Conservation (phyloP, 768 basidiomycete species). For the Pilatotrama ljubarskyi region DNA sequence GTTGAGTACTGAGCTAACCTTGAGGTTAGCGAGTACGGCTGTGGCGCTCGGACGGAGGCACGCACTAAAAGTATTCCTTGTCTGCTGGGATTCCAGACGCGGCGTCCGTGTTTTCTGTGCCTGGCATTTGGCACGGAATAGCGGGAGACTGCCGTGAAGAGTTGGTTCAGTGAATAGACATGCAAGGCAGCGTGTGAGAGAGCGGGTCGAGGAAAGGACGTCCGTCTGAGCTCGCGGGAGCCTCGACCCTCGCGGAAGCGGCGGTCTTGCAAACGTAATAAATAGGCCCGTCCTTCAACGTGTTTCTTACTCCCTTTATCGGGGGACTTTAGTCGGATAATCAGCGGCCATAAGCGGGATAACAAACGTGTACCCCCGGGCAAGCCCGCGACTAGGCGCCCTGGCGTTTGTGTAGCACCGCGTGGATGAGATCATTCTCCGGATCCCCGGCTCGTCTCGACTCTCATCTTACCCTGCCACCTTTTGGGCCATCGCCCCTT, state of each 20-base stretch:
- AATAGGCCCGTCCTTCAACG: not conserved
- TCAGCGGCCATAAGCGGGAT: not conserved
- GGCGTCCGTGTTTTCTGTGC: slow-evolving; percentile 3
- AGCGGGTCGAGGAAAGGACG: not conserved
- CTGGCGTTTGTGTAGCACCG: not conserved
- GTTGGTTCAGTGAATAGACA: slow-evolving; percentile 4
- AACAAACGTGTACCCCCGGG: not conserved
- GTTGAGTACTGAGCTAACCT: slow-evolving; percentile 66
- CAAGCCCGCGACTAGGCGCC: not conserved
- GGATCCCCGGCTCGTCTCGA: slow-evolving; percentile 3
- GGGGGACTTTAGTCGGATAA: not conserved
- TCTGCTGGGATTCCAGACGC: not conserved
- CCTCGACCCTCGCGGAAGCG: slow-evolving; percentile 1
- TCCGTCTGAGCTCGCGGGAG: not conserved
- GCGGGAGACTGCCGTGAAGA: not conserved
- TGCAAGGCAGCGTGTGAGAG: slow-evolving; percentile 6
- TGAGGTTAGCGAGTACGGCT: slow-evolving; percentile 1
- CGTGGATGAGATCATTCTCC: slow-evolving; percentile 17
- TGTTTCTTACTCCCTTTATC: not conserved
- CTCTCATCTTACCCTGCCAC: not conserved
- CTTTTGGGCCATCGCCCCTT: not conserved
- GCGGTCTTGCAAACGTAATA: slow-evolving; percentile 3
- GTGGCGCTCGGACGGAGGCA: not conserved
- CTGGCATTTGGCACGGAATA: slow-evolving; percentile 11
- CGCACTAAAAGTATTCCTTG: slow-evolving; percentile 25